Conservation (phyloP, 1,139 yeast species). For the Dujonia santamariae region DNA sequence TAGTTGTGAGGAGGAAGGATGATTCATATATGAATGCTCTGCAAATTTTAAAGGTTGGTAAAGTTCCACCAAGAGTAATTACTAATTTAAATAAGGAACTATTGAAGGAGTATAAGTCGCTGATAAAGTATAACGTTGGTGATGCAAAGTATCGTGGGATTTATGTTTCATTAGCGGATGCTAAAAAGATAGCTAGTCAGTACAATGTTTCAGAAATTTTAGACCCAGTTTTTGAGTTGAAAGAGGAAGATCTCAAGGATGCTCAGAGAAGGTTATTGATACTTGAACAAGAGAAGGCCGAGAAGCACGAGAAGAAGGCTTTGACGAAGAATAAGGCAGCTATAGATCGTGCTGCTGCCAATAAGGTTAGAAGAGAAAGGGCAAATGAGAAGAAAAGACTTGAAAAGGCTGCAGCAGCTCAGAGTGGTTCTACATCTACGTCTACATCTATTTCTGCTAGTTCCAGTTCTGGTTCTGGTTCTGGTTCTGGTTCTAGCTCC, state of each 20-base stretch:
- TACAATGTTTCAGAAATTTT: no score
- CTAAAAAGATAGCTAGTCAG: constrained; percentile 2
- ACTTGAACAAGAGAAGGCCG: no score
- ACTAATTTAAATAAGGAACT: neutral
- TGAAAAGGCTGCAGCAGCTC: neutral
- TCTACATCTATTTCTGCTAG: no score
- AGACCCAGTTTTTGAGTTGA: neutral
- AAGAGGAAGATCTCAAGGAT: neutral
- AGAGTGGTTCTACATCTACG: no score
- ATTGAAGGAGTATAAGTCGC: neutral
- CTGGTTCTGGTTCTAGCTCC: no score
- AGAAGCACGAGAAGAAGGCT: no score
- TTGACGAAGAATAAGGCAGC: no score
- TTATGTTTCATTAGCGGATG: neutral
- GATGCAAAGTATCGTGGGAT: constrained; percentile 1
- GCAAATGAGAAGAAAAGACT: neutral
- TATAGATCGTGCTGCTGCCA: no score
- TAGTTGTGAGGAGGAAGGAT: neutral
- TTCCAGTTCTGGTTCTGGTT: no score
- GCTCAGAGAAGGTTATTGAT: neutral
- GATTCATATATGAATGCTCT: constrained; percentile 1
- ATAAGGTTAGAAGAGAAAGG: no score
- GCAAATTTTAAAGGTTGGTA: constrained; percentile 1
- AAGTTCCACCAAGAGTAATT: neutral
- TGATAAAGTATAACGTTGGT: neutral